Evolutionary conservation across 2,329 filamentous ascomycete species (phyloP).

Genomic region (Sporothrix globosa): DNA sequence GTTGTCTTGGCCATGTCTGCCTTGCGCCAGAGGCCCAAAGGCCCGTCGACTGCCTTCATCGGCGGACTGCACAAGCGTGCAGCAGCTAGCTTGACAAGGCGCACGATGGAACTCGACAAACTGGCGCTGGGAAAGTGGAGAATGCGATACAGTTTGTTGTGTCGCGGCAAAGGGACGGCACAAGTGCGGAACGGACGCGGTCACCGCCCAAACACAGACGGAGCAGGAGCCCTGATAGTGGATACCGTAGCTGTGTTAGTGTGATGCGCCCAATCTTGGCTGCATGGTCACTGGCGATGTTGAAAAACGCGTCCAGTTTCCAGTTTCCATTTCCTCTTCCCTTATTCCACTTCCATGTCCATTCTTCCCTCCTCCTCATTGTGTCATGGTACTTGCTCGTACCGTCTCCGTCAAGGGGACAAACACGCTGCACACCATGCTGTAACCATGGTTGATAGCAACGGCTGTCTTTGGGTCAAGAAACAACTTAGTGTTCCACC

Average conservation of each 20-base stretch:
- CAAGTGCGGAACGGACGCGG: background rate
- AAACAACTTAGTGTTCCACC: too few relatives aligned
- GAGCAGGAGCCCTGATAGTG: conserved; percentile 9
- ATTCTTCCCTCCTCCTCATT: too few relatives aligned
- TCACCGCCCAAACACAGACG: background rate
- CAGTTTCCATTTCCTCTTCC: too few relatives aligned
- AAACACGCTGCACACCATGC: too few relatives aligned
- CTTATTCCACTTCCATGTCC: too few relatives aligned
- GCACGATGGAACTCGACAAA: background rate
- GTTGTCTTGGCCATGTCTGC: conserved; percentile 10
- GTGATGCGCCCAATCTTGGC: background rate
- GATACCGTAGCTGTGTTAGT: background rate
- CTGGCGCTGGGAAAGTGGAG: background rate
- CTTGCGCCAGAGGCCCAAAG: conserved; percentile 3
- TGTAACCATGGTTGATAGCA: too few relatives aligned
- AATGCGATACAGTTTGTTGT: too few relatives aligned
- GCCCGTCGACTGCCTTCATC: background rate
- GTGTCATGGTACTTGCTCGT: too few relatives aligned
- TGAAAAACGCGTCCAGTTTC: too few relatives aligned
- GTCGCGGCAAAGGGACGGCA: too few relatives aligned
- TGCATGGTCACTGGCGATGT: background rate
- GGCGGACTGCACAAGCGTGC: background rate
- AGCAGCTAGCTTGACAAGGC: background rate
- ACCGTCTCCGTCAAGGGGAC: too few relatives aligned
- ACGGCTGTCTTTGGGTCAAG: too few relatives aligned